Percentiles rank a stretch among this genome's conserved stretches.
These are phyloP conservation scores for Cenchrus purpureus DNA, from an alignment of 176 grass and related monocot genomes.

Conservation along the genomic window DNA sequence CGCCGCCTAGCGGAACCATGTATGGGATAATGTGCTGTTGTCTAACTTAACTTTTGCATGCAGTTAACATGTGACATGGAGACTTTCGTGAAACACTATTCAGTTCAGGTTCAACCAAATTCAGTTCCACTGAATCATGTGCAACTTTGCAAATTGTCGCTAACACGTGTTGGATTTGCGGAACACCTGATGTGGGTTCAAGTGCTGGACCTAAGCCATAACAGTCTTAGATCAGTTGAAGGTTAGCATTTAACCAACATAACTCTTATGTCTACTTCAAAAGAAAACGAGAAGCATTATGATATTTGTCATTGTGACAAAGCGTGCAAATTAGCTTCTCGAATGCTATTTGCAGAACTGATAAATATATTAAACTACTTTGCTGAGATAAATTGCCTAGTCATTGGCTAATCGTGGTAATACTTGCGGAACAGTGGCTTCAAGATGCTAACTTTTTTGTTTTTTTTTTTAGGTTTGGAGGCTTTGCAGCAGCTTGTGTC, in stretches of 20 bases:
- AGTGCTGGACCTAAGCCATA: slow-evolving; percentile 90
- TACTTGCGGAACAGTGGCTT: background rate
- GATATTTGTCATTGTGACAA: background rate
- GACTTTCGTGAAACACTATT: slow-evolving; percentile 68
- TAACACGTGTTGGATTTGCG: slow-evolving; percentile 70
- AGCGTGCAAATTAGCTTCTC: slow-evolving; percentile 8
- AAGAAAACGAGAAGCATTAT: background rate
- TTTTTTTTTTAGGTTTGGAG: slow-evolving; percentile 73
- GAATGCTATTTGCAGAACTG: background rate
- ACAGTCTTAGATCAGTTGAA: slow-evolving; percentile 73
- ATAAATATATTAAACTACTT: background rate
- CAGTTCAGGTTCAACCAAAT: slow-evolving; percentile 50
- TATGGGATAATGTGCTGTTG: background rate
- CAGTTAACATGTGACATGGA: slow-evolving; percentile 74
- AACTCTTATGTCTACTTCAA: slow-evolving; percentile 24
- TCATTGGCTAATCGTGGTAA: slow-evolving; percentile 21
- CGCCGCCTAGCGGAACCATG: too few relatives aligned
- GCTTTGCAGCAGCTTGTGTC: slow-evolving; percentile 81
- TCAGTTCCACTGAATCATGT: slow-evolving; percentile 53
- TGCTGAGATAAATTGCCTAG: slow-evolving; percentile 16
- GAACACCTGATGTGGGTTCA: slow-evolving; percentile 87
- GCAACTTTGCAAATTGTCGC: slow-evolving; percentile 55
- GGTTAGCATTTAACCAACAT: slow-evolving; percentile 52
- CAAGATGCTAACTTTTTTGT: slow-evolving; percentile 33
- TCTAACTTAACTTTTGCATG: slow-evolving; percentile 42